Conservation (phyloP, 257 asterid species). For the Gynochthodes officinalis region DNA sequence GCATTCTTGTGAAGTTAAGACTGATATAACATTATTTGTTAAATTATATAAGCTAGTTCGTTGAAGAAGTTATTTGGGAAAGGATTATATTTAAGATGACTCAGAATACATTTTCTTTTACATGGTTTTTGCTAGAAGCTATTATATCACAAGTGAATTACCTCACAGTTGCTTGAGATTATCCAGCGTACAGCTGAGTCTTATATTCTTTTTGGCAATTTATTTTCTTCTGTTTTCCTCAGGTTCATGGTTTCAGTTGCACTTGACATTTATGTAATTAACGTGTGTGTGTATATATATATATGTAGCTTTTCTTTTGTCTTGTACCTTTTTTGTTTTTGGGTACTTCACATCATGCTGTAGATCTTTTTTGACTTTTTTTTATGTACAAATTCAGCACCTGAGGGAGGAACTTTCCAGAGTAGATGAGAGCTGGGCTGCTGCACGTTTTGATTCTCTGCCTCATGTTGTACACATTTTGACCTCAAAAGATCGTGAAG, state of each 20-base stretch:
- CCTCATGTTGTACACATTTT: slow-evolving; percentile 98
- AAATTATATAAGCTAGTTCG: background rate
- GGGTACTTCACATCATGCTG: background rate
- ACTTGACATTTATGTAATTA: background rate
- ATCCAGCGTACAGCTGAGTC: background rate
- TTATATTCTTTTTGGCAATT: background rate
- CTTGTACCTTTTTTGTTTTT: slow-evolving; percentile 1
- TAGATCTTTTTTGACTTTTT: slow-evolving; percentile 12
- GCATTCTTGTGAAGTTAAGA: background rate
- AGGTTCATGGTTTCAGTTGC: background rate
- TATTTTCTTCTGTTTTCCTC: background rate
- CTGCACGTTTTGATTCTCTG: slow-evolving; percentile 94
- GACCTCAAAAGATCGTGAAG: slow-evolving; percentile 97
- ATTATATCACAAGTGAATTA: background rate
- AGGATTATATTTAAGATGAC: background rate
- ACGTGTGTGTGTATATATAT: no score
- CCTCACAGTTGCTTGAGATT: background rate
- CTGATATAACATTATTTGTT: background rate
- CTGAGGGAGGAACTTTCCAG: slow-evolving; percentile 79
- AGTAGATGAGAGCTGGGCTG: slow-evolving; percentile 94
- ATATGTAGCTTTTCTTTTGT: background rate
- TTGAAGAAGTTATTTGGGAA: background rate
- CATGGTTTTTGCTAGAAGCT: background rate
- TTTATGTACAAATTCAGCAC: slow-evolving; percentile 52
- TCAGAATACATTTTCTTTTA: no score